phyloP scores from a whole-genome alignment of 2,329 filamentous ascomycete genomes.

The Curvularia hawaiiensis region DNA sequence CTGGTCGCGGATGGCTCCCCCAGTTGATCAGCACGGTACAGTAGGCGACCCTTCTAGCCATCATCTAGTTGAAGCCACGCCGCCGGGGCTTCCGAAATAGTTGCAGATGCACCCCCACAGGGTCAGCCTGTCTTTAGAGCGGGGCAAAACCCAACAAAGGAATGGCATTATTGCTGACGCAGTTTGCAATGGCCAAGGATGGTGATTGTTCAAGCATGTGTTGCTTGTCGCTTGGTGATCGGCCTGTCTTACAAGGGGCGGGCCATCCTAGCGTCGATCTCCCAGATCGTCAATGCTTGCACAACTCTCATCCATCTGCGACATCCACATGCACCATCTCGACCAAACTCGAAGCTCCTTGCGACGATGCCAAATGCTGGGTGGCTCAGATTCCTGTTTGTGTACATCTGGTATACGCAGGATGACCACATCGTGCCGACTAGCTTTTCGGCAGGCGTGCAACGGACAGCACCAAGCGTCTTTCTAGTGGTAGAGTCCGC shows the following conservation, averaged over 20 bases:
- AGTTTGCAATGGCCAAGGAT: not conserved
- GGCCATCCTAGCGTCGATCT: slow-evolving; percentile 25
- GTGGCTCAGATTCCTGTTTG: slow-evolving; percentile 11
- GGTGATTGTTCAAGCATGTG: not conserved
- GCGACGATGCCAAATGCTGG: not conserved
- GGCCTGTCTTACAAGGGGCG: slow-evolving; percentile 3
- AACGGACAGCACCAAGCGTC: slow-evolving; percentile 11
- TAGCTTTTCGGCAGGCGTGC: slow-evolving; percentile 11
- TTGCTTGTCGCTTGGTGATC: slow-evolving; percentile 4
- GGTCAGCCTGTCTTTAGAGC: not conserved
- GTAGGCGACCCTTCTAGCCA: slow-evolving; percentile 8
- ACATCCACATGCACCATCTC: not conserved
- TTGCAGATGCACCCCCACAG: not conserved
- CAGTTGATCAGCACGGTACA: slow-evolving; percentile 26
- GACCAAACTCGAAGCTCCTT: not conserved
- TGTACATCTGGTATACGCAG: not conserved
- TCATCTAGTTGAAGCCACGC: slow-evolving; percentile 12
- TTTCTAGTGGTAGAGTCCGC: slow-evolving; percentile 18
- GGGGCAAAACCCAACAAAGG: not conserved
- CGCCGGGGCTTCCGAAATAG: slow-evolving; percentile 14
- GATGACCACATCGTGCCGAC: slow-evolving; percentile 13
- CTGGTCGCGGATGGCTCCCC: slow-evolving; percentile 21
- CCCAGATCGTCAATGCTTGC: slow-evolving; percentile 3
- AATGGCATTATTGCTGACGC: not conserved
- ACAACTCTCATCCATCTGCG: not conserved